phyloP scores from a whole-genome alignment of 2,329 filamentous ascomycete species.

The Coniochaeta ligniaria region DNA sequence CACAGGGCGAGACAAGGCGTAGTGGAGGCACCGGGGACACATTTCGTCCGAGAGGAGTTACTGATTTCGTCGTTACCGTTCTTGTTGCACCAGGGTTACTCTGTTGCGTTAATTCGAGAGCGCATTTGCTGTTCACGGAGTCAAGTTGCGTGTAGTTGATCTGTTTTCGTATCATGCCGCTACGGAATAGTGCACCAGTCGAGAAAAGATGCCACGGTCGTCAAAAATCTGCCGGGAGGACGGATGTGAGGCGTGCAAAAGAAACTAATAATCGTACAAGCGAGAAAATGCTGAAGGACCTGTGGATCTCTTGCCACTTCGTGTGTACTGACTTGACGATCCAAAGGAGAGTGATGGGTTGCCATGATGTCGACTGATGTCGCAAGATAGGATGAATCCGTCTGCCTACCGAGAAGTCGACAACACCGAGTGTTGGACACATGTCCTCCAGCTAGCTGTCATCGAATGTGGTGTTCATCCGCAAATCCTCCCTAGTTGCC shows the following conservation, averaged over 20 bases:
- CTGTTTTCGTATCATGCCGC: background rate
- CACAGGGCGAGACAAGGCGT: background rate
- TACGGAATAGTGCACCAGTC: slow-evolving; percentile 1
- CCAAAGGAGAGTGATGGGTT: slow-evolving; percentile 12
- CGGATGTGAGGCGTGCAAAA: slow-evolving; percentile 5
- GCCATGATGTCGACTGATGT: slow-evolving; percentile 17
- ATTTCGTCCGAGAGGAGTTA: background rate
- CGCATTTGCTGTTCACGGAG: background rate
- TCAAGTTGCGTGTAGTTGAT: slow-evolving; percentile 1
- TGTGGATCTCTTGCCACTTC: slow-evolving; percentile 14
- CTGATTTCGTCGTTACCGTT: background rate
- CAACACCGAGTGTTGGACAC: slow-evolving; percentile 12
- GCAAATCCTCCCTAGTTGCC: slow-evolving; percentile 17
- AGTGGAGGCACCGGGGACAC: background rate
- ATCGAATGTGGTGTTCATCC: slow-evolving; percentile 11
- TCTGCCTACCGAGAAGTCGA: slow-evolving; percentile 14
- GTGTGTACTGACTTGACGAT: slow-evolving; percentile 11
- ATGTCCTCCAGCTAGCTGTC: slow-evolving; percentile 10
- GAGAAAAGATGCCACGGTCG: background rate
- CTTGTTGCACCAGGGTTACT: background rate
- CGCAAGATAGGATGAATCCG: slow-evolving; percentile 14
- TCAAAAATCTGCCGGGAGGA: background rate
- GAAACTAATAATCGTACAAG: slow-evolving; percentile 19
- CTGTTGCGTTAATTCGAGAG: background rate
- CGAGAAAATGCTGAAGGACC: slow-evolving; percentile 8